Evolutionary conservation across 176 grass and related monocot genomes (phyloP), one percentile per base, ranked within the genome.

Genomic region (Themeda triandra): DNA sequence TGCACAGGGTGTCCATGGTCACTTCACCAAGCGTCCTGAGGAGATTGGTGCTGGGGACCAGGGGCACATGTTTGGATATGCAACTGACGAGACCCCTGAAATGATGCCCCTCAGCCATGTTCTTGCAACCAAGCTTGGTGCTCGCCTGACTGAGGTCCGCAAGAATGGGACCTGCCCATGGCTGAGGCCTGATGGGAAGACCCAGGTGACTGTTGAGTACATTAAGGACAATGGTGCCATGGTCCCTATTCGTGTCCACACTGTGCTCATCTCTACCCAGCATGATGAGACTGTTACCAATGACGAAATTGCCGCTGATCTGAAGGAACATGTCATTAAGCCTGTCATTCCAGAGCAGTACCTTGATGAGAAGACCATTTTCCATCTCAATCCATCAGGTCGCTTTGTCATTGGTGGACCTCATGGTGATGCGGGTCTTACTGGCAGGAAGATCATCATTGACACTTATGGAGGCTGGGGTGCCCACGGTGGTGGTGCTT

Each of bases 141-240:
- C 90, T 63, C 83, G 86, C 23, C 90, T 92, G 68, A 89, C 90
- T 1, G 86, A 92, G 86, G 86, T 89, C 39, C 83, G 90, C 60
- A 92, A 92, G 83, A 92, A 80, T n/a, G 80, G 75, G 8, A 83
- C 86, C 69, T 92, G 86, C 80, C 30, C 83, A 2, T 92, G 90
- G 90, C 49, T 92, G 74, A 88, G 90, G 75, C 90, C 90, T 63
- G 90, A 92, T 59, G 90, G 90, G 21, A 91, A 91, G 85, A 91
- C 89, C 27, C 89, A 91, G 81, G 89, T 91, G 76, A 91, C 89
- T 14, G 81, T 91, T n/a, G 89, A 91, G 51, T 91, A 91, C 76
- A 63, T 73, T 13, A 91, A 87, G 0, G 85, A 91, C 39, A 56
- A 77, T 63, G 89, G 89, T 14, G 89, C 85, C 40, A 87, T 87